Evolutionary conservation across 176 grass and related monocot genomes (phyloP).

Genomic region (Tuctoria greenei): DNA sequence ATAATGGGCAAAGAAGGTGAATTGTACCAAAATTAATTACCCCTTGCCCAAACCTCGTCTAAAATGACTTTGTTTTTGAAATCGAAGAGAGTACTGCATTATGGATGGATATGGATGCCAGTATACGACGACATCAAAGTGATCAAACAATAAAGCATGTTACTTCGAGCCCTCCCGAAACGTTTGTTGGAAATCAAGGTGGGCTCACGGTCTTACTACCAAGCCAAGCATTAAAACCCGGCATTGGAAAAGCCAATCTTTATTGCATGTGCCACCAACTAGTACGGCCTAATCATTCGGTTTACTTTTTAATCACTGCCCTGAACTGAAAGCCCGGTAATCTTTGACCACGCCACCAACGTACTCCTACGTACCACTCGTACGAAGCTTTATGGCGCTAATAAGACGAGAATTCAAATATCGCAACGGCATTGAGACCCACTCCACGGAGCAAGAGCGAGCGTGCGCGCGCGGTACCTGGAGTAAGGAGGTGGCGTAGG

Average conservation of each 20-base stretch:
- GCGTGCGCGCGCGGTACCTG: slow-evolving; percentile 47
- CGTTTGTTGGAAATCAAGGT: background rate
- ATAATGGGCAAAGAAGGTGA: no score
- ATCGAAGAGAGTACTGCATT: no score
- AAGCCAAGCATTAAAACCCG: background rate
- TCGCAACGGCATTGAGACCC: background rate
- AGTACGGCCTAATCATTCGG: slow-evolving; percentile 36
- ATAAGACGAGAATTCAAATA: slow-evolving; percentile 30
- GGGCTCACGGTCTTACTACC: background rate
- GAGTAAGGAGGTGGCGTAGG: slow-evolving; percentile 82
- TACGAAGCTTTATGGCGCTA: slow-evolving; percentile 18
- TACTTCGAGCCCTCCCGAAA: background rate
- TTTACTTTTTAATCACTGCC: slow-evolving; percentile 4
- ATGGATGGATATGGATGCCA: no score
- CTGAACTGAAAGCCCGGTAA: background rate
- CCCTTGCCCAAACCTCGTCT: no score
- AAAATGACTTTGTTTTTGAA: no score
- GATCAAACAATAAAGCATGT: background rate
- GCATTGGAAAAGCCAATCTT: background rate
- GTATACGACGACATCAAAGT: background rate
- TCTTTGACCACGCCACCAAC: slow-evolving; percentile 5
- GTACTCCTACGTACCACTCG: background rate
- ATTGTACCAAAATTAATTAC: no score
- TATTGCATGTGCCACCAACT: background rate
- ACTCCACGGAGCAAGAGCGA: background rate